Percentiles rank a stretch among this genome's conserved stretches.
These are phyloP conservation scores for Podospora tetraspora DNA, from an alignment of 495 filamentous ascomycete genomes.

Conservation along the genomic window DNA sequence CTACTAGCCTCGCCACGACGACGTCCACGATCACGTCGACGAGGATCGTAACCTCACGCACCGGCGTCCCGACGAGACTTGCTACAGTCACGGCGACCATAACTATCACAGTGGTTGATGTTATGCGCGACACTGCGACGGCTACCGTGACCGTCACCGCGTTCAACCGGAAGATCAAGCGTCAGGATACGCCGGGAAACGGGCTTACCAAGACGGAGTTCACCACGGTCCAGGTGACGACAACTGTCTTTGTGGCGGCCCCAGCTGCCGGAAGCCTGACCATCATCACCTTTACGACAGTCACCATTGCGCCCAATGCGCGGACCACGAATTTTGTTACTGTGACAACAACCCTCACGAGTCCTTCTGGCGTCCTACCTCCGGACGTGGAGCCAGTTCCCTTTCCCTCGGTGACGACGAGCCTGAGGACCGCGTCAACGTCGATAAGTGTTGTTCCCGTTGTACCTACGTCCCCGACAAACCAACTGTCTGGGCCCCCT, in stretches of 20 bases:
- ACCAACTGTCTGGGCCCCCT: neutral
- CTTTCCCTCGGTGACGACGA: neutral
- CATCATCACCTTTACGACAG: neutral
- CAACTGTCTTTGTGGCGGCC: conserved; percentile 14
- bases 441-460: neutral
- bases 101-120: conserved; percentile 15
- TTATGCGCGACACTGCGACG: neutral
- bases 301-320: neutral
- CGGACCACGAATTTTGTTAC: neutral
- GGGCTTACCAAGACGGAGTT: neutral
- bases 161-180: conserved; percentile 1
- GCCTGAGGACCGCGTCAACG: neutral
- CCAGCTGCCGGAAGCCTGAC: conserved; percentile 13
- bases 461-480: neutral
- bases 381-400: neutral
- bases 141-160: conserved; percentile 16
- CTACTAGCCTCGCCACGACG: conserved; percentile 16
- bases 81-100: conserved; percentile 18
- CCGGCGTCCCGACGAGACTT: conserved; percentile 14
- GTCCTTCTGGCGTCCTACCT: neutral
- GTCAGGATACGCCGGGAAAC: conserved; percentile 5
- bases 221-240: conserved; percentile 22
- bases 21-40: conserved; percentile 17
- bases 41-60: conserved; percentile 15
- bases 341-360: neutral